These are phyloP conservation scores for Suillus tomentosus DNA, from an alignment of 768 basidiomycete species.

Conservation along the genomic window DNA sequence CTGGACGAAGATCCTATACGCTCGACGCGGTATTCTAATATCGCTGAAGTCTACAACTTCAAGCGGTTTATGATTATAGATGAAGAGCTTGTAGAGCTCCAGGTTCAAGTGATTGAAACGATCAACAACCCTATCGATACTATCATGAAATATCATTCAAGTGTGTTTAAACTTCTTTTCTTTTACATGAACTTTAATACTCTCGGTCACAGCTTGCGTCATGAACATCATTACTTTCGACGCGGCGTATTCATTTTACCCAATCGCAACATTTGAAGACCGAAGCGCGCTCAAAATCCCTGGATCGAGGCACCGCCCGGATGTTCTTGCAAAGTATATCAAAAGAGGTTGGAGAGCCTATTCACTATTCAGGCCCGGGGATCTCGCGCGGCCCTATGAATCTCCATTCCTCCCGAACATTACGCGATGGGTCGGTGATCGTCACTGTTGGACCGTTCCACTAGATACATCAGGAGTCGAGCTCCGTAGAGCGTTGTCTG, in stretches of 20 bases:
- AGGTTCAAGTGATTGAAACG: constrained; percentile 45
- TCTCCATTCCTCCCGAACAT: constrained; percentile 23
- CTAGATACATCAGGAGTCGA: constrained; percentile 25
- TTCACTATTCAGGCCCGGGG: constrained; percentile 8
- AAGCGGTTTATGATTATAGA: constrained; percentile 14
- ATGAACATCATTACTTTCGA: constrained; percentile 48
- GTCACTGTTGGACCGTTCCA: constrained; percentile 32
- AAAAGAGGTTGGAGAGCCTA: constrained; percentile 39
- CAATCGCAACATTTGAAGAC: constrained; percentile 41
- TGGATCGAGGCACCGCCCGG: background rate
- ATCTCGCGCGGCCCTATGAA: background rate
- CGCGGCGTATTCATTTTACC: constrained; percentile 44
- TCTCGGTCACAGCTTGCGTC: constrained; percentile 35
- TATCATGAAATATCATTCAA: constrained; percentile 51
- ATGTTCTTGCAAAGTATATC: constrained; percentile 37
- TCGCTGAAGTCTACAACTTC: constrained; percentile 27
- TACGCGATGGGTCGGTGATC: constrained; percentile 36
- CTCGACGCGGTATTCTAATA: background rate
- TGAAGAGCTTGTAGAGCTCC: constrained; percentile 16
- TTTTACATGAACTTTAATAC: background rate
- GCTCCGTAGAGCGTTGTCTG: constrained; percentile 16
- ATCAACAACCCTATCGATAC: constrained; percentile 34
- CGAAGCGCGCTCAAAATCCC: constrained; percentile 27
- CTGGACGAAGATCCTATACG: background rate
- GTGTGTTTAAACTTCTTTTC: constrained; percentile 31